Base-by-base conservation (phyloP, 2,329 filamentous ascomycete genomes). In the Cadophora sp. region DNA sequence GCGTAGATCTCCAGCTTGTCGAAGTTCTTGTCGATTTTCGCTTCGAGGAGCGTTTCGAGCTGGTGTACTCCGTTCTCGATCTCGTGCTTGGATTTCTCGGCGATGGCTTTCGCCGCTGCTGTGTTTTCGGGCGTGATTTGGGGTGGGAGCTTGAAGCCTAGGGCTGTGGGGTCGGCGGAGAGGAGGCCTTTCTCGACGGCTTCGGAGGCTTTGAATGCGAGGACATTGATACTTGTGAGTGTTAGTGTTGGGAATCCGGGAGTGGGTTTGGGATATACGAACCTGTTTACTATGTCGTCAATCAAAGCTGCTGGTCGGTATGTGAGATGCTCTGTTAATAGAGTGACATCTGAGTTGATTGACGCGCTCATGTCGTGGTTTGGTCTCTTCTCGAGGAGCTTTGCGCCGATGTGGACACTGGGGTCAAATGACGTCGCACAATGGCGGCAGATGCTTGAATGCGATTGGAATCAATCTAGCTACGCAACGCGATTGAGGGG, bases 161-260 rank as follows among this genome's bases (percentile, higher is more conserved):
- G 87, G 16, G 88, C 85, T 30, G 89, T 84, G 0, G 94, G 91
- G 1, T 91, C 87, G 2, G 91, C 90, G 60, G 86, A 85, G 59
- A 93, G 83, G 22, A 99, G 88, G 1, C 93, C 92, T 64, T 89
- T 87, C 80, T 98, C 96, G 71, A 98, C 89, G 68, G 91, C 93
- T 75, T 93, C 92, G 75, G 97, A 89, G 63, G 93, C 94, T 78
- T 91, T 91, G 80, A 97, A 96, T 75, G 96, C 91, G 75, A 97
- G 87, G 76, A 95, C 92, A 82, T 98, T 99, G 79, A 97, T 89
- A 64, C 91, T 92, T 97, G 82, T 98, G 97, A 74, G 98, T 94
- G 81, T 98, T 95, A 87, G 36, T 30, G 24, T 11, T 43, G n/a
- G 24, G n/a, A 1, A 4, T 36, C 36, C 13, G 14, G 6, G 8